Evolutionary conservation across 1,284 basidiomycete species (phyloP).

Genomic region (Phaffia rhodozyma): DNA sequence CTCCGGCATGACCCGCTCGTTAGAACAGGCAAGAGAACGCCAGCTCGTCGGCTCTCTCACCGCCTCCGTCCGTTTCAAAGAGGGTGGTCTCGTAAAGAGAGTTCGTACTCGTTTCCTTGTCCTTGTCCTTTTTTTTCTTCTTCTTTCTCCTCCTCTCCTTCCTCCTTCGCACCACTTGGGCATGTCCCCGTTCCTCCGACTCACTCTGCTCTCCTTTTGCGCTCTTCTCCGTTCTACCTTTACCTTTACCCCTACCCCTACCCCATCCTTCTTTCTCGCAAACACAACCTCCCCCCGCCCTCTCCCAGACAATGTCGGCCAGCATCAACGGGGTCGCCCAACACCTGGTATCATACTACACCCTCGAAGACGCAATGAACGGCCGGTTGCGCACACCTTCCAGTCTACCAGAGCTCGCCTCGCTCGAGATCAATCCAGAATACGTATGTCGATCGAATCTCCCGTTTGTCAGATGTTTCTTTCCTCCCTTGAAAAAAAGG

Average conservation of each 20-base stretch:
- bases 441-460: constrained; percentile 37
- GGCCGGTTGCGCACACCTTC: constrained; percentile 80
- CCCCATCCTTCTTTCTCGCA: constrained; percentile 14
- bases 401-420: constrained; percentile 71
- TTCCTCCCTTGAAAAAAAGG: background rate
- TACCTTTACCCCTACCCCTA: constrained; percentile 4
- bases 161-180: too few relatives aligned
- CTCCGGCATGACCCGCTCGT: background rate
- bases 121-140: background rate
- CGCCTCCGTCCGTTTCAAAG: constrained; percentile 80
- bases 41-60: constrained; percentile 77
- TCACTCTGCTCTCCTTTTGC: background rate
- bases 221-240: background rate
- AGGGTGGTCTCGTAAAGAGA: too few relatives aligned
- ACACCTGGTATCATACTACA: constrained; percentile 94
- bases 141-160: background rate
- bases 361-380: constrained; percentile 76
- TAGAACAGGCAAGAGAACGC: constrained; percentile 43
- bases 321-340: constrained; percentile 74
- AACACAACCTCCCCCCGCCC: too few relatives aligned
- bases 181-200: background rate
- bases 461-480: background rate
- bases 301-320: constrained; percentile 72
- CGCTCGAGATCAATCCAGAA: constrained; percentile 73
- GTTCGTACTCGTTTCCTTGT: too few relatives aligned